phyloP scores from a whole-genome alignment of 1,284 basidiomycete genomes.

The Stygiomarasmius scandens region DNA sequence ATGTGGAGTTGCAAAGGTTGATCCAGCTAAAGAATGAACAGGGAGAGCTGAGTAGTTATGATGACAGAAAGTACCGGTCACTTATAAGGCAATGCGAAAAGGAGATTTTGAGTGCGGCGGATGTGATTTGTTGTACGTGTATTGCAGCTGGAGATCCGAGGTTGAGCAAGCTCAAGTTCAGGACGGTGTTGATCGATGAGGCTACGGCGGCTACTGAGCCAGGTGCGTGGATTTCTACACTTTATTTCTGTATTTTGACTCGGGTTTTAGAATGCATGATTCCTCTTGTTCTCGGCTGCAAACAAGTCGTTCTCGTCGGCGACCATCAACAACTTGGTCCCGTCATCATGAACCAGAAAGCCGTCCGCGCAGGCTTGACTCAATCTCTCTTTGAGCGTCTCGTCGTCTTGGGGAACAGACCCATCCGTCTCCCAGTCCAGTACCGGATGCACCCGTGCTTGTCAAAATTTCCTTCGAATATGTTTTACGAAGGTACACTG shows the following conservation, averaged over 20 bases:
- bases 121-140: slow-evolving; percentile 99
- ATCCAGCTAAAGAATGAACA: slow-evolving; percentile 98
- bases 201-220: slow-evolving; percentile 98
- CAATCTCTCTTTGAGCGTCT: too few relatives aligned
- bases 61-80: slow-evolving; percentile 97
- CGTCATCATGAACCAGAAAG: too few relatives aligned
- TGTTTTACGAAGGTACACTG: too few relatives aligned
- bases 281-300: too few relatives aligned
- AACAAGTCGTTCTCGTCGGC: too few relatives aligned
- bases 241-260: background rate
- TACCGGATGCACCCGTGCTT: slow-evolving; percentile 99
- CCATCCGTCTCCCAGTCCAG: slow-evolving; percentile 98
- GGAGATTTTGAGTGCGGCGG: too few relatives aligned
- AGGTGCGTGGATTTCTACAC: slow-evolving; percentile 53
- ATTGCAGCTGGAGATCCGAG: slow-evolving; percentile 97
- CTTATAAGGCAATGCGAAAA: slow-evolving; percentile 94
- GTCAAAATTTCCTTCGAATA: slow-evolving; percentile 99
- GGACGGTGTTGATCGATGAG: slow-evolving; percentile 98
- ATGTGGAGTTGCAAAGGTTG: slow-evolving; percentile 95
- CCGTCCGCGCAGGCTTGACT: too few relatives aligned
- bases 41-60: slow-evolving; percentile 93
- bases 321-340: too few relatives aligned
- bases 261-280: slow-evolving; percentile 90
- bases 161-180: slow-evolving; percentile 95
- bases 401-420: slow-evolving; percentile 94